These are phyloP conservation scores for Curvularia verruculosa DNA, from an alignment of 2,329 filamentous ascomycete species.

Conservation along the genomic window DNA sequence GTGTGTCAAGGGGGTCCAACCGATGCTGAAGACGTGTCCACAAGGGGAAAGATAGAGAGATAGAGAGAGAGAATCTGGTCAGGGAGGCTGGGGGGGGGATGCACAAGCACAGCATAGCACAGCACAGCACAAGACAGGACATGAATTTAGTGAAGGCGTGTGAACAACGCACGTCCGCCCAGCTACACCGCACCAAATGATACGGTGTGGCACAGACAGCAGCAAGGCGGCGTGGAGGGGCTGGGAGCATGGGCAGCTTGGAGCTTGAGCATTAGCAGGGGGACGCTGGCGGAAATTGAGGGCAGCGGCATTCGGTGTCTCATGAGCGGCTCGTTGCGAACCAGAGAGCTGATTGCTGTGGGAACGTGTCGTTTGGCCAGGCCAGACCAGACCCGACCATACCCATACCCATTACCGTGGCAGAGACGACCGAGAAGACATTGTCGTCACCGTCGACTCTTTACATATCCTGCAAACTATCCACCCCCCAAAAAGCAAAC, in stretches of 20 bases:
- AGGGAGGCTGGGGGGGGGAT: background rate
- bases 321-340: conserved; percentile 15
- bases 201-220: background rate
- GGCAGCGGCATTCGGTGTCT: conserved; percentile 16
- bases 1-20: background rate
- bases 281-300: conserved; percentile 18
- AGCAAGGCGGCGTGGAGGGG: background rate
- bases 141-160: background rate
- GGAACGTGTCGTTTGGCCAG: conserved; percentile 4
- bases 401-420: background rate
- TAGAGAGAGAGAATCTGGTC: background rate
- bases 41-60: no score
- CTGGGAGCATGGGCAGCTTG: conserved; percentile 13
- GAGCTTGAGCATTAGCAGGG: background rate
- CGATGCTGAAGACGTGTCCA: background rate
- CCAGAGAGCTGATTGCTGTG: conserved; percentile 1
- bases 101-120: conserved; percentile 6
- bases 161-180: background rate
- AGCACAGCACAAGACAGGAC: background rate
- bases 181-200: background rate
- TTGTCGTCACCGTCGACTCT: no score
- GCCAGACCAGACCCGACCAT: no score
- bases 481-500: conserved; percentile 4
- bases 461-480: no score
- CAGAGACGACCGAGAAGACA: background rate